A percentile compares a stretch with the other conserved stretches of the same genome.
phyloP scores from a whole-genome alignment of 768 basidiomycete species.

The Mrakia frigida region DNA sequence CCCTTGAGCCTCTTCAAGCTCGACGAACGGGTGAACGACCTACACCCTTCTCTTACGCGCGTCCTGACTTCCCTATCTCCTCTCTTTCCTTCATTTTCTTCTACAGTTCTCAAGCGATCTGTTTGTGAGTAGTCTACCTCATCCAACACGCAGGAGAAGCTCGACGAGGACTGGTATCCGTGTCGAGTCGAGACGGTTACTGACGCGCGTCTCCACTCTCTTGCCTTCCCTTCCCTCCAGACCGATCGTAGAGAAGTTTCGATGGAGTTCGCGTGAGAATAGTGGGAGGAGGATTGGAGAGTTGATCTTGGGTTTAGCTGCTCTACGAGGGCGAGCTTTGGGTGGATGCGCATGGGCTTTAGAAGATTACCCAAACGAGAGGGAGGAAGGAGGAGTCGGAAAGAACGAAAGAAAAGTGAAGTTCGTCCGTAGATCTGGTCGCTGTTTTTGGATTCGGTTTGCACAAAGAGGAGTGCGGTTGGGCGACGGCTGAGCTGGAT shows the following conservation, averaged over 20 bases:
- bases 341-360: constrained; percentile 1
- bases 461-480: too few species aligned
- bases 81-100: constrained; percentile 41
- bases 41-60: too few species aligned
- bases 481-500: too few species aligned
- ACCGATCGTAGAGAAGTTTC: constrained; percentile 2
- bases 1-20: too few species aligned
- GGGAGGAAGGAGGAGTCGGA: not conserved
- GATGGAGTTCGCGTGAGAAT: too few species aligned
- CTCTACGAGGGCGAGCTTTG: not conserved
- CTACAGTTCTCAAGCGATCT: constrained; percentile 85
- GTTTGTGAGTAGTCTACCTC: not conserved
- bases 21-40: too few species aligned
- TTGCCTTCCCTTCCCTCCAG: not conserved
- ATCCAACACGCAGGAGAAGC: not conserved
- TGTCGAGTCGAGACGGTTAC: not conserved
- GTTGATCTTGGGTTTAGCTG: not conserved
- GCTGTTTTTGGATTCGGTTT: too few species aligned
- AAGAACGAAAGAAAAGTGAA: not conserved
- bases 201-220: not conserved
- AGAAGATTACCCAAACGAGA: not conserved
- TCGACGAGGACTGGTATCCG: not conserved
- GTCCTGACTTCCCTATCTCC: constrained; percentile 47
- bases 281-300: not conserved
- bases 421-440: too few species aligned